Percentiles rank a stretch among this genome's conserved stretches.
phyloP scores from a whole-genome alignment of 441 rosid species.

The Viola pubescens region DNA sequence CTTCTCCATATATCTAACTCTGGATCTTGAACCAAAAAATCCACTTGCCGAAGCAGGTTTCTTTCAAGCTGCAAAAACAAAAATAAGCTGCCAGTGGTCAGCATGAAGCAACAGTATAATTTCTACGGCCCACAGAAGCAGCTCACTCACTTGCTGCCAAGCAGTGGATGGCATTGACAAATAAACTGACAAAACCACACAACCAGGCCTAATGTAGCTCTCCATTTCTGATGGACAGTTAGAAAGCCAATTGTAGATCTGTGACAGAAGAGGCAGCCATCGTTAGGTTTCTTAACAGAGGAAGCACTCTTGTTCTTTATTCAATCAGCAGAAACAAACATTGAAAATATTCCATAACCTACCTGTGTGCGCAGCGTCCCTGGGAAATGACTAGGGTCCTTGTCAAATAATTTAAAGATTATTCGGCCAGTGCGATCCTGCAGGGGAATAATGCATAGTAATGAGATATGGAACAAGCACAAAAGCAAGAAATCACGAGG shows the following conservation, averaged over 20 bases:
- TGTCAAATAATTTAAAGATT: constrained; percentile 71
- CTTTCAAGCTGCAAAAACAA: constrained; percentile 54
- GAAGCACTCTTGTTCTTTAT: too few relatives aligned
- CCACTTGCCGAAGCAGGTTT: constrained; percentile 44
- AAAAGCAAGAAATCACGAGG: not conserved
- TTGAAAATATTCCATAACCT: constrained; percentile 12
- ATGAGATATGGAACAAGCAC: not conserved
- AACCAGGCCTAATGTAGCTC: constrained; percentile 93
- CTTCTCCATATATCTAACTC: constrained; percentile 66
- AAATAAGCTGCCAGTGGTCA: constrained; percentile 26
- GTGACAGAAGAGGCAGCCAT: constrained; percentile 16
- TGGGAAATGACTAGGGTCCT: constrained; percentile 87
- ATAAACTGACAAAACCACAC: constrained; percentile 72
- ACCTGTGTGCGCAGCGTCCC: constrained; percentile 69
- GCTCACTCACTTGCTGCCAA: constrained; percentile 72
- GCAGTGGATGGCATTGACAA: constrained; percentile 57
- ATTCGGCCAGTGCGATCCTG: constrained; percentile 81
- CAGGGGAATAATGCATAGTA: constrained; percentile 17
- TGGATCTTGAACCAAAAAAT: constrained; percentile 46
- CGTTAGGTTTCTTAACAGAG: not conserved
- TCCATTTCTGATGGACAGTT: constrained; percentile 91
- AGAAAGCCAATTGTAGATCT: constrained; percentile 88
- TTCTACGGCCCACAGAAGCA: not conserved
- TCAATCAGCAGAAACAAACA: not conserved
- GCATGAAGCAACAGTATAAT: constrained; percentile 14